Base-by-base conservation (phyloP, 352 stramenopile species). In the Phytophthora tubulina region DNA sequence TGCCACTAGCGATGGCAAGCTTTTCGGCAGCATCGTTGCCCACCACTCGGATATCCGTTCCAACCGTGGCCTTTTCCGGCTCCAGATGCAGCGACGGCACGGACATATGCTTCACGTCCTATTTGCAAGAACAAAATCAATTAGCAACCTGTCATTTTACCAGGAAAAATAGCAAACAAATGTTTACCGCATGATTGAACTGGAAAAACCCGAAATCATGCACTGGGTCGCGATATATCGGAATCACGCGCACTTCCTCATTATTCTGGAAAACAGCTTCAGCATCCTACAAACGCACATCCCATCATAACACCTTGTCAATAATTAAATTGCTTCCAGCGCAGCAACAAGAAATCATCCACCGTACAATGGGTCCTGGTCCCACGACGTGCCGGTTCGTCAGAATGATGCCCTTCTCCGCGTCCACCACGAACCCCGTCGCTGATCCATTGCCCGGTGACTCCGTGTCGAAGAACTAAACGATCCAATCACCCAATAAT, bases 191-290 rank as follows among this genome's bases (percentile, higher is more conserved):
- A 27, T 92, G 92, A 39, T 97, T 85, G 63, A 97, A 98, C 60
- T 94, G 84, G 75, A 96, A 96, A 31, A 98, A 97, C 21, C 91
- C 93, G 83, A 98, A 98, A 75, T 98, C 94, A 71, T 98, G 94
- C 14, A 98, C 88, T 0, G 94, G 94, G 65, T 98, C 94, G 10
- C 91, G 82, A 61, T 98, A 98, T 69, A 98, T 95, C 5, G 93
- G 89, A 48, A 92, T 87, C 42, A 98, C 84, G n/a, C 89, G 82
- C 15, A 98, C 89, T 80, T 98, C 93, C 68, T 98, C 94, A 67
- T 98, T 98, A 77, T 97, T 98, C 70, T 97, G 87, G 67, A 98
- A 98, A 21, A 97, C 86, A 1, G 92, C 92, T 55, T 98, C 92
- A 0, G 91, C 91, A 56, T 96, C 86, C 78, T 96, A 38, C 57